Evolutionary conservation across 1,284 basidiomycete genomes (phyloP).

Genomic region (Puccinia triticina): DNA sequence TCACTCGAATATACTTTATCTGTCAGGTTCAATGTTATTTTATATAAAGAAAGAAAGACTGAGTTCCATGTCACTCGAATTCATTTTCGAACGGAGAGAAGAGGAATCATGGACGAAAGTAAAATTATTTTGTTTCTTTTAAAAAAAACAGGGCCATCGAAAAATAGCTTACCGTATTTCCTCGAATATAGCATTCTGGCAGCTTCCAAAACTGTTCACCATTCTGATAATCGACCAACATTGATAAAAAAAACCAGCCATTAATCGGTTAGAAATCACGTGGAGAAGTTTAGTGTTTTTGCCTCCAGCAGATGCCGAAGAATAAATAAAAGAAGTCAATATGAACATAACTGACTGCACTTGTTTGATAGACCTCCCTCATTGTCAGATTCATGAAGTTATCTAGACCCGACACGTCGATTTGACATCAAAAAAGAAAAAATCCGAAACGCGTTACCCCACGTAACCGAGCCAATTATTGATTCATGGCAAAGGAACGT

Average conservation of each 20-base stretch:
- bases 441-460: constrained; percentile 12
- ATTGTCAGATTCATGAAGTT: constrained; percentile 99
- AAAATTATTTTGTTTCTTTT: no score
- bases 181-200: constrained; percentile 96
- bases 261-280: neutral
- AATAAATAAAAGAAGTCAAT: neutral
- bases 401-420: constrained; percentile 64
- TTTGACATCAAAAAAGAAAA: neutral
- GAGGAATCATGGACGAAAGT: no score
- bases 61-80: neutral
- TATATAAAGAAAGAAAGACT: neutral
- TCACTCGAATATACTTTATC: constrained; percentile 96
- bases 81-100: neutral
- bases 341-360: constrained; percentile 64
- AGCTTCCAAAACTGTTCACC: constrained; percentile 98
- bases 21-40: constrained; percentile 10
- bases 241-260: neutral
- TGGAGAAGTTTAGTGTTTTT: neutral
- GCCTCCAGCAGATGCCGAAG: neutral
- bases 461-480: neutral
- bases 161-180: constrained; percentile 70
- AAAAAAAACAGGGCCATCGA: no score
- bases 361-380: constrained; percentile 97
- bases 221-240: constrained; percentile 62
- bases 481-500: neutral